Evolutionary conservation across 192 early-diverging fungal species (phyloP), one percentile per base, ranked within the genome.

Genomic region (Martensiomyces pterosporus): DNA sequence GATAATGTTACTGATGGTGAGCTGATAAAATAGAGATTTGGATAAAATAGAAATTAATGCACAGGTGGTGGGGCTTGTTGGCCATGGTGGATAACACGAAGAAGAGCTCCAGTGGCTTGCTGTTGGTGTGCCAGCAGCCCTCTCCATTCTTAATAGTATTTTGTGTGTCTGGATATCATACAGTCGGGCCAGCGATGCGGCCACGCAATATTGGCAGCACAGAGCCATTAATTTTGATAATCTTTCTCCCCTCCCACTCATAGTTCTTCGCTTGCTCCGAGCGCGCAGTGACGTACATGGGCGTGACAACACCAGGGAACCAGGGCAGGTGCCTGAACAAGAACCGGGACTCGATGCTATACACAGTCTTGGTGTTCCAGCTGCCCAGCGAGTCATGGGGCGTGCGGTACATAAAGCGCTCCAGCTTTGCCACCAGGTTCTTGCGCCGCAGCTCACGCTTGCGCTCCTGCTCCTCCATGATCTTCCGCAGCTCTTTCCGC

Each of bases 271-370:
- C 47, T 7, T 58, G 13, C 9, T 69, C 66, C 2, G 49, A 57
- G 18, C 54, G 39, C 3, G 66, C 66, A 0, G 54, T 61, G 3
- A 60, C 23, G 21, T 57, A 19, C 17, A 69, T 26, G 1, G 67
- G 67, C 3, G 34, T 52, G 22, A 62, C 42, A n/a, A 32, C 24
- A 12, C 67, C 67, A 0, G 50, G 50, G 21, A 46, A 55, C 67
- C 67, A 70, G 1, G 67, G 67, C 6, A 70, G 33, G 13, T 70
- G 67, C 19, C 67, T 52, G 23, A 63, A 62, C 5, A 54, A 32
- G 25, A 70, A 70, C n/a, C 67, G 39, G 2, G 36, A 9, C 43
- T 70, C 67, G 1, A 52, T 70, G 25, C 50, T 50, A 12, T 70
- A 47, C 45, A 58, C 36, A 2, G 51, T 70, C n/a, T 62, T 47